A percentile compares a stretch with the other conserved stretches of the same genome.
These are phyloP conservation scores for Orobanche coerulescens DNA, from an alignment of 257 asterid genomes.

Conservation along the genomic window DNA sequence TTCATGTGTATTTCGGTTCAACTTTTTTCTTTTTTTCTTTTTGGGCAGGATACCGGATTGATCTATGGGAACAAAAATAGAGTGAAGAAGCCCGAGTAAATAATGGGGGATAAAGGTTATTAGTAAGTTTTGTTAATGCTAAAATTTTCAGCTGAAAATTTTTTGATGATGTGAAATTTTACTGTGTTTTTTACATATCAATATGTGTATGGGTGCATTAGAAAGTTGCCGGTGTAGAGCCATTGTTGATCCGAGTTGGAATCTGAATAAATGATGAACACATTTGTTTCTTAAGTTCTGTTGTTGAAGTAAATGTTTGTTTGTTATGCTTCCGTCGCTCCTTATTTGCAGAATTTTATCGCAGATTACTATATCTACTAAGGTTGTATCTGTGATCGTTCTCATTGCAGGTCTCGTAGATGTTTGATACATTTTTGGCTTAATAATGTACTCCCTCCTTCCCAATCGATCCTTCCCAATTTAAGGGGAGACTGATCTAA, in stretches of 20 bases:
- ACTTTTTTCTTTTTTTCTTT: background rate
- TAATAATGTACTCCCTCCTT: too few relatives aligned
- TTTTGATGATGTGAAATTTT: conserved; percentile 23
- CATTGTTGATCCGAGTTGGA: background rate
- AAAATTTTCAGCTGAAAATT: conserved; percentile 16
- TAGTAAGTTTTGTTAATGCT: conserved; percentile 40
- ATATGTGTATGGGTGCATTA: conserved; percentile 23
- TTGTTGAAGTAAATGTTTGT: background rate
- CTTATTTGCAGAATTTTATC: too few relatives aligned
- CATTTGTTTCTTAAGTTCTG: conserved; percentile 13
- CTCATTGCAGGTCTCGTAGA: too few relatives aligned
- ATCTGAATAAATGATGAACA: conserved; percentile 22
- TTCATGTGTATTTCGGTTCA: background rate
- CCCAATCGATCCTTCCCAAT: too few relatives aligned
- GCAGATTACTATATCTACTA: too few relatives aligned
- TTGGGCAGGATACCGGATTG: conserved; percentile 69
- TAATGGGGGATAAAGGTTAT: background rate
- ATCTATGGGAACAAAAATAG: conserved; percentile 56
- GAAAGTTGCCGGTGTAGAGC: background rate
- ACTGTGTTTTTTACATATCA: conserved; percentile 10
- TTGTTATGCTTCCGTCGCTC: conserved; percentile 9
- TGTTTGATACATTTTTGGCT: too few relatives aligned
- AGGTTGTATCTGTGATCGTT: too few relatives aligned
- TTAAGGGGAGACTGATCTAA: too few relatives aligned
- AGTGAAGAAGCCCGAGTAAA: conserved; percentile 34